phyloP scores from a whole-genome alignment of 2,329 filamentous ascomycete genomes.

The Atkinsonella hypoxylon region DNA sequence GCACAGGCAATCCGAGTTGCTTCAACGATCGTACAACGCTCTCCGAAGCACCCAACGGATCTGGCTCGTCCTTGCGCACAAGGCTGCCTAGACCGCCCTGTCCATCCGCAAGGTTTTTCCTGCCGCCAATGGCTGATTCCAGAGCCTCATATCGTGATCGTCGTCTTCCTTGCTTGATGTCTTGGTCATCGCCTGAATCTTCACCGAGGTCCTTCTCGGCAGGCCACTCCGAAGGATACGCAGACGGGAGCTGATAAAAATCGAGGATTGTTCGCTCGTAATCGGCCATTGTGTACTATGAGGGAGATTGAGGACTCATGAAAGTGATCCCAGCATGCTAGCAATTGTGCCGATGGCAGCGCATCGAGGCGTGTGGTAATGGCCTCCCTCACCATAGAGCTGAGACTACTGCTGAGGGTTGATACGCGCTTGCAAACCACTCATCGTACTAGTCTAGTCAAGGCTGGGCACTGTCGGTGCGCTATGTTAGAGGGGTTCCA shows the following conservation, averaged over 20 bases:
- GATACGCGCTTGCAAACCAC: too few relatives aligned
- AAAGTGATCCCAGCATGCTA: slow-evolving; percentile 2
- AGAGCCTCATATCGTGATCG: slow-evolving; percentile 78
- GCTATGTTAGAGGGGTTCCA: too few relatives aligned
- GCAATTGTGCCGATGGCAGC: neutral
- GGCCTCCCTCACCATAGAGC: neutral
- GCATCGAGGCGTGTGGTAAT: neutral
- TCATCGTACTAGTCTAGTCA: too few relatives aligned
- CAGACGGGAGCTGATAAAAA: slow-evolving; percentile 74
- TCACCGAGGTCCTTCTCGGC: slow-evolving; percentile 61
- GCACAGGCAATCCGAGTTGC: slow-evolving; percentile 63
- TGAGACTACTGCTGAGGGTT: too few relatives aligned
- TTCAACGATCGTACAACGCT: slow-evolving; percentile 76
- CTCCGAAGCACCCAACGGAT: slow-evolving; percentile 77
- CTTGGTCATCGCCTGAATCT: slow-evolving; percentile 47
- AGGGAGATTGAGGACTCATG: neutral
- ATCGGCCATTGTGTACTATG: slow-evolving; percentile 44
- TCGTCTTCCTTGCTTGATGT: slow-evolving; percentile 40
- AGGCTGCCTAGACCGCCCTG: slow-evolving; percentile 52
- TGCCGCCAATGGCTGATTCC: slow-evolving; percentile 57
- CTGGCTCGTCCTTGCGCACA: slow-evolving; percentile 83
- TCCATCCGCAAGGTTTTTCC: slow-evolving; percentile 37
- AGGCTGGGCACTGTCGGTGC: too few relatives aligned
- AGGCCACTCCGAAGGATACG: slow-evolving; percentile 79
- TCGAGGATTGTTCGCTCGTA: slow-evolving; percentile 68